phyloP scores from a whole-genome alignment of 2,329 filamentous ascomycete genomes.

The Aspergillus vadensis region DNA sequence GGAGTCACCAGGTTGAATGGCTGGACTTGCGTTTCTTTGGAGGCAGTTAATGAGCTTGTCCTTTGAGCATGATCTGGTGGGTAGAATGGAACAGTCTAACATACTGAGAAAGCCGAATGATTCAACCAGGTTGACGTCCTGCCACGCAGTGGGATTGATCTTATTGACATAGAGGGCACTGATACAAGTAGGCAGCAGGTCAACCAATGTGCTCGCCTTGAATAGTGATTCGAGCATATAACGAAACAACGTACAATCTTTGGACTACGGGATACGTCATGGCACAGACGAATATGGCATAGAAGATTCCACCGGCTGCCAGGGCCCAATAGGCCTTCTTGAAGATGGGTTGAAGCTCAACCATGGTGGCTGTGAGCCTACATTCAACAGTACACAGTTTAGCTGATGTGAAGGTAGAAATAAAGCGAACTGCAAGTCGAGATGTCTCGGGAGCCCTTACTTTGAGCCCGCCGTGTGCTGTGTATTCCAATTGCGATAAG shows the following conservation, averaged over 20 bases:
- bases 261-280: constrained; percentile 73
- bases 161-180: constrained; percentile 85
- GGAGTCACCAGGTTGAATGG: constrained; percentile 76
- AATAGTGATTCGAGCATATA: background rate
- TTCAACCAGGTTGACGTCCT: constrained; percentile 74
- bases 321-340: constrained; percentile 59
- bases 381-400: background rate
- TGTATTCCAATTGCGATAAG: background rate
- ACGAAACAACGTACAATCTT: constrained; percentile 65
- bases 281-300: constrained; percentile 66
- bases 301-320: constrained; percentile 63
- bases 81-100: constrained; percentile 26
- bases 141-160: constrained; percentile 70
- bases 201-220: background rate
- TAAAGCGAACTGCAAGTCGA: background rate
- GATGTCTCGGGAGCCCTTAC: background rate
- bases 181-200: background rate
- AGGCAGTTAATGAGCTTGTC: constrained; percentile 16
- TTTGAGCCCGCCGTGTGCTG: background rate
- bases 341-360: constrained; percentile 49
- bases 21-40: constrained; percentile 78
- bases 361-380: constrained; percentile 26
- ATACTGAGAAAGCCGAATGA: constrained; percentile 83
- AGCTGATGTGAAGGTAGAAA: background rate
- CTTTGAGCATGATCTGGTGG: background rate